Conservation (phyloP, 1,139 yeast species). For the Protomyces arabidopsidicola region DNA sequence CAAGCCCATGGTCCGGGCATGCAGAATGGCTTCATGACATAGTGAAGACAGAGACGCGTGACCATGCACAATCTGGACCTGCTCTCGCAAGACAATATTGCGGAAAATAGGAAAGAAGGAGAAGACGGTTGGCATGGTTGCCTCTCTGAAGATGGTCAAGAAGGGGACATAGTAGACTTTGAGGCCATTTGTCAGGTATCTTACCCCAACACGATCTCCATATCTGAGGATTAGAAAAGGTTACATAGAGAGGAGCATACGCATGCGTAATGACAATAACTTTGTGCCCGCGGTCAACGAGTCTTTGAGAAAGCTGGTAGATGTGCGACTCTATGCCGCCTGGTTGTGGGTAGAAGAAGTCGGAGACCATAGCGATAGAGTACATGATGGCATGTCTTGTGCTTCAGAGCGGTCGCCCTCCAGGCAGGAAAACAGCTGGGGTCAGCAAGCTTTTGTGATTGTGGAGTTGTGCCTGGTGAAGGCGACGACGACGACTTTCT, state of each 20-base stretch:
- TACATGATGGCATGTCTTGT: conserved; percentile 3
- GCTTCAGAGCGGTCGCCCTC: too few species aligned
- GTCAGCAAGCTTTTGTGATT: too few species aligned
- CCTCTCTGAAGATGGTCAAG: conserved; percentile 52
- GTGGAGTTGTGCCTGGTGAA: too few species aligned
- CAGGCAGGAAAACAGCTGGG: too few species aligned
- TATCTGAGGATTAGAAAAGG: conserved; percentile 47
- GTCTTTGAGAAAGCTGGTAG: conserved; percentile 69
- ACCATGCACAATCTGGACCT: conserved; percentile 85
- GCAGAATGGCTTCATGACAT: conserved; percentile 85
- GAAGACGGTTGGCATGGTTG: conserved; percentile 84
- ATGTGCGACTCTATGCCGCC: conserved; percentile 98
- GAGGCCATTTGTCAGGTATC: conserved; percentile 80
- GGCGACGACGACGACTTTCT: too few species aligned
- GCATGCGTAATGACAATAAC: conserved; percentile 69
- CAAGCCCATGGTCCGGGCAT: conserved; percentile 88
- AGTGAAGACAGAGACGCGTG: conserved; percentile 86
- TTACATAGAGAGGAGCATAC: background rate
- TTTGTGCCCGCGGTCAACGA: conserved; percentile 79
- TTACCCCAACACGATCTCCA: conserved; percentile 71
- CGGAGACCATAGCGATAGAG: conserved; percentile 67
- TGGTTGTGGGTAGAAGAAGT: conserved; percentile 96
- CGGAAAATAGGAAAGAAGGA: conserved; percentile 80
- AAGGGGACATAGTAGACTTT: conserved; percentile 90
- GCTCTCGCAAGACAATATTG: conserved; percentile 78